A percentile compares a stretch with the other conserved stretches of the same genome.
These are phyloP conservation scores for Talaromyces marneffei DNA, from an alignment of 2,329 filamentous ascomycete species.

Conservation along the genomic window DNA sequence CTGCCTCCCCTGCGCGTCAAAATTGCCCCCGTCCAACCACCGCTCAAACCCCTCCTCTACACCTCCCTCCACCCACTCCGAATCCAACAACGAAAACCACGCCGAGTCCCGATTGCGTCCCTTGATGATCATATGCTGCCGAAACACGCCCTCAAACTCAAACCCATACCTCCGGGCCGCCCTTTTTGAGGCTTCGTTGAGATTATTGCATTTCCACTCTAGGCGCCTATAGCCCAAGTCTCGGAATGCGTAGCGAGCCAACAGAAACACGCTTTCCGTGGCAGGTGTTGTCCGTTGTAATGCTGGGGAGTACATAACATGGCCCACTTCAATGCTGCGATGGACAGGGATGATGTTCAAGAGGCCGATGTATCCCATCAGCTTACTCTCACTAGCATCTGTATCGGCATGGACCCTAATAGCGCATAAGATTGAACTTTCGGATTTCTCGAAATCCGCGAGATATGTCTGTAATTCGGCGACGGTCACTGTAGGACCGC, in stretches of 20 bases:
- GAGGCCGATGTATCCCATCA: constrained; percentile 33
- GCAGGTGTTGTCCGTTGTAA: constrained; percentile 51
- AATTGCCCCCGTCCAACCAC: constrained; percentile 54
- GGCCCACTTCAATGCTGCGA: constrained; percentile 52
- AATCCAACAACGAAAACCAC: constrained; percentile 55
- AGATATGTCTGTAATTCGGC: constrained; percentile 27
- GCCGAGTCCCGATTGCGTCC: constrained; percentile 52
- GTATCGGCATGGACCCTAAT: constrained; percentile 18
- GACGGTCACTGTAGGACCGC: constrained; percentile 31
- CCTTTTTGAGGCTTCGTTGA: constrained; percentile 49
- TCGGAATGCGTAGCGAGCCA: constrained; percentile 50
- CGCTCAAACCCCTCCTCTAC: constrained; percentile 47
- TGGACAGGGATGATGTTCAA: constrained; percentile 41
- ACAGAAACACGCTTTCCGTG: constrained; percentile 53
- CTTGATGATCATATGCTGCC: constrained; percentile 55
- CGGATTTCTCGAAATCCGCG: constrained; percentile 19
- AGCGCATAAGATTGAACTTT: constrained; percentile 42
- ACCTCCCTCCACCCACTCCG: constrained; percentile 54
- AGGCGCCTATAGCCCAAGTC: constrained; percentile 50
- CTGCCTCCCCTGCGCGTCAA: constrained; percentile 51
- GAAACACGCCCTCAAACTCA: constrained; percentile 53
- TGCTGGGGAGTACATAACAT: constrained; percentile 45
- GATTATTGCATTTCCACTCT: constrained; percentile 58
- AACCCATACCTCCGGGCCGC: constrained; percentile 56
- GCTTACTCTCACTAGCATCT: constrained; percentile 20